These are phyloP conservation scores for Trichocladium uniseriatum DNA, from an alignment of 495 filamentous ascomycete species.

Conservation along the genomic window DNA sequence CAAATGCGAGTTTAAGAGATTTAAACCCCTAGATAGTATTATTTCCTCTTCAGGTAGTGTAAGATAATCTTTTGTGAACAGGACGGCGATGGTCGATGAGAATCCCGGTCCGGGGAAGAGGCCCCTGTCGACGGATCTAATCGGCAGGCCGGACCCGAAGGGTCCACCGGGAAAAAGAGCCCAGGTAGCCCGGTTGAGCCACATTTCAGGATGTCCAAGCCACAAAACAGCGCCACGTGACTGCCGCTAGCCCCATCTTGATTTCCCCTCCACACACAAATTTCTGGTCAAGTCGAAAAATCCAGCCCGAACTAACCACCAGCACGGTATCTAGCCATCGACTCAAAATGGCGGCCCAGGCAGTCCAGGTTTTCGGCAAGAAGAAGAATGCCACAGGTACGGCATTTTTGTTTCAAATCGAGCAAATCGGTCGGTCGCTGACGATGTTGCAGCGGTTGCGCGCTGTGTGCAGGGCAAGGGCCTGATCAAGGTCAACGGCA, in stretches of 20 bases:
- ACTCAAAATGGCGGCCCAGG: slow-evolving; percentile 30
- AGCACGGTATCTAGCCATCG: slow-evolving; percentile 27
- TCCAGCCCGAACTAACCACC: slow-evolving; percentile 26
- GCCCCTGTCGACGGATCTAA: no score
- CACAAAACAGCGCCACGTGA: slow-evolving; percentile 22
- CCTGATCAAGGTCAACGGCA: slow-evolving; percentile 97
- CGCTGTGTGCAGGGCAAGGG: slow-evolving; percentile 42
- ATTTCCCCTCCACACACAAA: slow-evolving; percentile 32
- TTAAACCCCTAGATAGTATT: no score
- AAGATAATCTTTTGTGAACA: no score
- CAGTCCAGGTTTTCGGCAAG: slow-evolving; percentile 34
- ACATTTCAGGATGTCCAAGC: background rate
- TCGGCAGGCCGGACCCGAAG: background rate
- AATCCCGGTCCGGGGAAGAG: no score
- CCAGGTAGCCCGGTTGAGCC: slow-evolving; percentile 3
- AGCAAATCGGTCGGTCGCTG: slow-evolving; percentile 4
- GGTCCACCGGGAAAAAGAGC: no score
- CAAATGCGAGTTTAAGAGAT: no score
- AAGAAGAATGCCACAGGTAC: slow-evolving; percentile 37
- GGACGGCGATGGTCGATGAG: no score
- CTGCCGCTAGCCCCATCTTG: slow-evolving; percentile 26
- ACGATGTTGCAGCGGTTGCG: slow-evolving; percentile 27
- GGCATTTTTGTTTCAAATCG: slow-evolving; percentile 7
- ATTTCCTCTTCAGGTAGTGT: no score
- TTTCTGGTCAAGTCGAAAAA: slow-evolving; percentile 25